Conservation (phyloP, 371 early-diverging fungal genomes). For the Gilbertella persicaria region DNA sequence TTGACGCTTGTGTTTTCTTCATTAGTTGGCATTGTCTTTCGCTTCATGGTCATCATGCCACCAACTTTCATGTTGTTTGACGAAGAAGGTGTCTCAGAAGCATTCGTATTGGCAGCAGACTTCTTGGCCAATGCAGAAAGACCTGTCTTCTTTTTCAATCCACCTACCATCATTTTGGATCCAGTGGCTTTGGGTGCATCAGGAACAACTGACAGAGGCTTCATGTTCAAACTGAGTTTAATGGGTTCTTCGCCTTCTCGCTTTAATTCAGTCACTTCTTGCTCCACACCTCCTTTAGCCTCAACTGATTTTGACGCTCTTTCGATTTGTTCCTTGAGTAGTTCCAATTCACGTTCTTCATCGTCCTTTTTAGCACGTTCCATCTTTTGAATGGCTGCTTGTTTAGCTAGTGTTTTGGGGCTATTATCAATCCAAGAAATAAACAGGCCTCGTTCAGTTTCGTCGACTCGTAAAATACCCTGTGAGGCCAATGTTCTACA, state of each 20-base stretch:
- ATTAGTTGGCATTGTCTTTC: constrained; percentile 2
- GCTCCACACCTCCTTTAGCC: constrained; percentile 38
- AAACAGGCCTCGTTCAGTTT: constrained; percentile 89
- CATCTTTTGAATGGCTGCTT: constrained; percentile 83
- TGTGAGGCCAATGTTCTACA: constrained; percentile 82
- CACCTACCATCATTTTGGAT: constrained; percentile 45
- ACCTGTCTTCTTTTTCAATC: constrained; percentile 33
- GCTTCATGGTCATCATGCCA: constrained; percentile 18
- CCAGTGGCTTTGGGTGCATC: constrained; percentile 19
- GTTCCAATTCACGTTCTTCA: constrained; percentile 78
- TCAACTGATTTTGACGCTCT: constrained; percentile 63
- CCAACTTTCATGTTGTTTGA: constrained; percentile 9
- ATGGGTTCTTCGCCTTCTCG: constrained; percentile 52
- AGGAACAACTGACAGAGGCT: constrained; percentile 20
- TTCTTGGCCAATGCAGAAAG: constrained; percentile 28
- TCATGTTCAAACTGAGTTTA: constrained; percentile 38
- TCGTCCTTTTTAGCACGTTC: constrained; percentile 80
- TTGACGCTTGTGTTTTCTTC: too few species aligned
- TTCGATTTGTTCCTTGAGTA: constrained; percentile 83
- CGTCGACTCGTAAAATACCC: constrained; percentile 85
- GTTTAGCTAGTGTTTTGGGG: constrained; percentile 80
- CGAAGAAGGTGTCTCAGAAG: neutral
- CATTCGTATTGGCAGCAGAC: constrained; percentile 2
- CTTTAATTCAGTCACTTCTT: constrained; percentile 64
- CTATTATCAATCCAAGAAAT: constrained; percentile 92